These are phyloP conservation scores for Rhizopus arrhizus DNA, from an alignment of 371 early-diverging fungal genomes.

Conservation along the genomic window DNA sequence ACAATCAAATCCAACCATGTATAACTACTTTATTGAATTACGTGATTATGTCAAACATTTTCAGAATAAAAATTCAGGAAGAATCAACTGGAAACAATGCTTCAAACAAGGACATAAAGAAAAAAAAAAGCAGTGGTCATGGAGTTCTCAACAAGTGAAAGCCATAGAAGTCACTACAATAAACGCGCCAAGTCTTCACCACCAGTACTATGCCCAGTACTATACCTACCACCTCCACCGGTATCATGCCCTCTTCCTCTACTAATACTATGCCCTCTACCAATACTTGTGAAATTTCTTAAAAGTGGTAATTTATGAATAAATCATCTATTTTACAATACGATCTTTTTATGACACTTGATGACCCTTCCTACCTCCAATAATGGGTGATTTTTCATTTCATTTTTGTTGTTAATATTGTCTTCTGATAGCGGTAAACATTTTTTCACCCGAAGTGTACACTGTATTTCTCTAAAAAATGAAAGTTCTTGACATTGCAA, in stretches of 20 bases:
- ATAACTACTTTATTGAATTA: conserved; percentile 4
- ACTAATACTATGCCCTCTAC: background rate
- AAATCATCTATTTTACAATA: conserved; percentile 14
- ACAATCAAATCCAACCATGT: conserved; percentile 7
- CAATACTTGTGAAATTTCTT: background rate
- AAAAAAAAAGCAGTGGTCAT: conserved; percentile 7
- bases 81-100: conserved; percentile 4
- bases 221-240: too few species aligned
- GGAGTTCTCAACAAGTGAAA: conserved; percentile 6
- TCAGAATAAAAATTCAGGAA: background rate
- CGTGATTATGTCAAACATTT: conserved; percentile 5
- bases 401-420: conserved; percentile 10
- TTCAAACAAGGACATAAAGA: conserved; percentile 9
- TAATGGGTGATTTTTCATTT: conserved; percentile 15
- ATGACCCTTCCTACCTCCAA: conserved; percentile 9
- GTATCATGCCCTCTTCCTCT: background rate
- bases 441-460: conserved; percentile 15
- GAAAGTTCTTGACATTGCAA: conserved; percentile 3
- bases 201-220: background rate
- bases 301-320: conserved; percentile 3
- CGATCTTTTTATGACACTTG: conserved; percentile 12
- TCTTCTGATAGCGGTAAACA: conserved; percentile 11
- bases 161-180: conserved; percentile 7
- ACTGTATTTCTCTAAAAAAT: conserved; percentile 8
- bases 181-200: conserved; percentile 2